These are phyloP conservation scores for Phytophthora kernoviae DNA, from an alignment of 352 stramenopile genomes.

Conservation along the genomic window DNA sequence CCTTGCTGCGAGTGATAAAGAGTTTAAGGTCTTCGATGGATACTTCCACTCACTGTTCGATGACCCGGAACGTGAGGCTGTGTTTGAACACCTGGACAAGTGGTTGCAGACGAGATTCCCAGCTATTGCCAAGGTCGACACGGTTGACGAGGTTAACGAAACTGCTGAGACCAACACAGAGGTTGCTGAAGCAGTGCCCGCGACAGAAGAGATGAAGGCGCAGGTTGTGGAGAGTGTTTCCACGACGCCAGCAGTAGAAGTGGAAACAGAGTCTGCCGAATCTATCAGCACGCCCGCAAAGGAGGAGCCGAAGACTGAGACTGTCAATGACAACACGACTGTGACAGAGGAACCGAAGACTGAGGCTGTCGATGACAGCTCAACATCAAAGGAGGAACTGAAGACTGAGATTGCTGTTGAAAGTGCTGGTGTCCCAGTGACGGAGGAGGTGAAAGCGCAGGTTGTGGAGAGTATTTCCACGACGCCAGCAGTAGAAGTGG, in stretches of 20 bases:
- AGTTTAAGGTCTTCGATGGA: constrained; percentile 57
- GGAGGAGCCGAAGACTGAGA: not conserved
- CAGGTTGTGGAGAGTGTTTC: not conserved
- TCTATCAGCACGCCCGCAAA: not conserved
- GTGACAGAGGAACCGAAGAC: too few relatives aligned
- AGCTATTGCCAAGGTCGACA: not conserved
- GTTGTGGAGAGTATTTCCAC: not conserved
- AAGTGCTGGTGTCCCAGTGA: not conserved
- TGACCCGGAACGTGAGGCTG: constrained; percentile 59
- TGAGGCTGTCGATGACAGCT: too few relatives aligned
- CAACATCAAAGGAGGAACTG: too few relatives aligned
- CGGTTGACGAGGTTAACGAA: not conserved
- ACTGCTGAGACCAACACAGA: not conserved
- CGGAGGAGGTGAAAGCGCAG: not conserved
- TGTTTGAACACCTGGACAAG: constrained; percentile 40
- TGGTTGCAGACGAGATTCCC: constrained; percentile 59
- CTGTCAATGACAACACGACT: too few relatives aligned
- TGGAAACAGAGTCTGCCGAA: not conserved
- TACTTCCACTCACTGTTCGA: constrained; percentile 67
- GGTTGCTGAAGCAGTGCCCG: not conserved
- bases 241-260: not conserved
- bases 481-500: not conserved
- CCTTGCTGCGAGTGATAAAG: constrained; percentile 54
- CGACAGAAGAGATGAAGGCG: not conserved
- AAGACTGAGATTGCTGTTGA: not conserved